These are phyloP conservation scores for Eimeria sp. DNA, from an alignment of 169 alveolate genomes.

Conservation along the genomic window DNA sequence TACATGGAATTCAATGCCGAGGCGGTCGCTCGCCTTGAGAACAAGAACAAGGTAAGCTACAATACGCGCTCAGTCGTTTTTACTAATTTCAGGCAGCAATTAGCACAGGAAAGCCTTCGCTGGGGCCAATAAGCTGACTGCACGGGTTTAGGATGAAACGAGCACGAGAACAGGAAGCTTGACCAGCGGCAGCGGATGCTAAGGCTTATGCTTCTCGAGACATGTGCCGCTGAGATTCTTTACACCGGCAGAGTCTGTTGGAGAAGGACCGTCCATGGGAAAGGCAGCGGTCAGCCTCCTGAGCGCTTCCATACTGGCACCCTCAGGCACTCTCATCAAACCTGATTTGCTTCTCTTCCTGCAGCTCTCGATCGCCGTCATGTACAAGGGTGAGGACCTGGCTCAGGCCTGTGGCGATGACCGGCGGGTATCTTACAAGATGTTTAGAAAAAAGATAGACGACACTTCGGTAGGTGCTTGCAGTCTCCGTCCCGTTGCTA, in stretches of 20 bases:
- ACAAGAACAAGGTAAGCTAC: constrained; percentile 27
- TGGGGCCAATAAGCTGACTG: background rate
- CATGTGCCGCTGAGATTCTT: background rate
- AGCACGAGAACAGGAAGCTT: background rate
- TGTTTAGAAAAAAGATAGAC: constrained; percentile 50
- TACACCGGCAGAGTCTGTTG: background rate
- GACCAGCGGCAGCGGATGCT: background rate
- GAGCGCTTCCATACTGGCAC: background rate
- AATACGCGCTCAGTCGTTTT: background rate
- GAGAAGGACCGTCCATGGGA: background rate
- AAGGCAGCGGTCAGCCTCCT: background rate
- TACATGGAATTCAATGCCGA: constrained; percentile 33
- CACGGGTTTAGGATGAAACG: background rate
- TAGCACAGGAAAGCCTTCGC: background rate
- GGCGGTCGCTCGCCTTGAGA: constrained; percentile 29
- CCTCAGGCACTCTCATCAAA: background rate
- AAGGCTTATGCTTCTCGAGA: background rate
- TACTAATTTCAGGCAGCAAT: background rate
- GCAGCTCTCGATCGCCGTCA: constrained; percentile 75
- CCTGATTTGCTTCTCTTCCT: background rate
- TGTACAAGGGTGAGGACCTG: constrained; percentile 73
- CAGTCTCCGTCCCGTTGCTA: background rate
- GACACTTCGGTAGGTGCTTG: constrained; percentile 35
- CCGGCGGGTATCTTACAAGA: constrained; percentile 55
- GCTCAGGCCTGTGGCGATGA: constrained; percentile 49